phyloP scores from a whole-genome alignment of 345 rosid genomes.

The Fremontodendron californicum region DNA sequence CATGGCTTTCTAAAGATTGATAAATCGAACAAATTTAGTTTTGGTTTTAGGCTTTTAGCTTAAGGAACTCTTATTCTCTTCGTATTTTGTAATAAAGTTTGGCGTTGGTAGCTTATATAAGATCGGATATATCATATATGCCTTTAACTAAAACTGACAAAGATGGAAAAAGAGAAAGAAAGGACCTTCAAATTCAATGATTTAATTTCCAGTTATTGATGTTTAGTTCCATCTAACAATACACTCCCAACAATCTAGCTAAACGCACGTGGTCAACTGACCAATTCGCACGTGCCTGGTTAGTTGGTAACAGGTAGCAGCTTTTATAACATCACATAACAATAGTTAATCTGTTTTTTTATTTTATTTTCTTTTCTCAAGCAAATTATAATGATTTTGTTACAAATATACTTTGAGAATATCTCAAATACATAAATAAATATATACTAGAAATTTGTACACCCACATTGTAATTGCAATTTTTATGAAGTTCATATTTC shows the following conservation, averaged over 20 bases:
- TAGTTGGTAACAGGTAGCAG: background rate
- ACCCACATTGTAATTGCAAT: too few relatives aligned
- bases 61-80: background rate
- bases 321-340: background rate
- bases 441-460: too few relatives aligned
- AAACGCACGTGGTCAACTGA: background rate
- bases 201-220: background rate
- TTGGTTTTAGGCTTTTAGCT: background rate
- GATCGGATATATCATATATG: too few relatives aligned
- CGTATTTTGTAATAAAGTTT: background rate
- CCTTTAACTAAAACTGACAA: background rate
- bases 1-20: slow-evolving; percentile 11
- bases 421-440: too few relatives aligned
- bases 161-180: background rate
- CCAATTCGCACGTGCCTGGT: background rate
- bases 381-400: background rate
- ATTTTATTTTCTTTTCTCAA: too few relatives aligned
- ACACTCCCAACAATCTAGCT: background rate
- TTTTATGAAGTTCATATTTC: too few relatives aligned
- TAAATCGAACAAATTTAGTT: background rate
- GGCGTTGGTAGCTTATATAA: background rate
- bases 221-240: background rate
- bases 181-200: background rate
- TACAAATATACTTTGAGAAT: too few relatives aligned
- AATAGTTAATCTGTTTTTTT: too few relatives aligned